Base-by-base conservation (phyloP, 805 yeast species). In the Candida insectorum region DNA sequence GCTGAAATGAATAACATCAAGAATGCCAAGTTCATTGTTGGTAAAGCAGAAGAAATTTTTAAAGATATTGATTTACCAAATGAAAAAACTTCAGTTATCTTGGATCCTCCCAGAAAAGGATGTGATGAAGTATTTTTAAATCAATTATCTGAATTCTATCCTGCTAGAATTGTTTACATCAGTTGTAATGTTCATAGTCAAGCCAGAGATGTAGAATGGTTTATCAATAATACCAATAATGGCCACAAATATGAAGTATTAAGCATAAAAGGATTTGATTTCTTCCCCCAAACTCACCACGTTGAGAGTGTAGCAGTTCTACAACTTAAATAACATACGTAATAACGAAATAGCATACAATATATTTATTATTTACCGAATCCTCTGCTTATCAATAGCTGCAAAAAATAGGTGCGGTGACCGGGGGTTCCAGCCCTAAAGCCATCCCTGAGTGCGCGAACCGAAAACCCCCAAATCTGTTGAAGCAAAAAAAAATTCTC, bases 121-220 rank as follows among this genome's bases (percentile, higher is more conserved):
- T 91, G 97, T 59, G 97, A 89, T 57, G 84, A 79, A 32, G 77
- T 78, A 7, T 93, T 93, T 53, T 68, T 93, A 59, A 78, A 81
- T 45, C 98, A 93, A 62, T 68, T 93, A 37, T 74, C 93, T 14
- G 85, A 70, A 14, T 93, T 85, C 60, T 69, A 75, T 41, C 97
- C 98, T 2, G 83, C 83, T 11, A 79, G 80, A 48, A 78, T 93
- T 34, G 94, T 93, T n/a, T 93, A 93, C 61, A 85, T 93, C 37
- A 86, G 96, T 41, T 93, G 98, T 69, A 93, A 93, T 54, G 98
- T 93, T 30, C 97, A 91, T 62, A 86, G 96, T 13, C 98, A 93
- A 60, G 97, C 97, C 4, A 71, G 97, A 48, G 98, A 93, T 56
- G 56, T 93, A 28, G 91, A 86, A 46, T 88, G 79, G 67, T 85